Evolutionary conservation across 129 eudicot genomes (phyloP).

Genomic region (Tagetes erecta): DNA sequence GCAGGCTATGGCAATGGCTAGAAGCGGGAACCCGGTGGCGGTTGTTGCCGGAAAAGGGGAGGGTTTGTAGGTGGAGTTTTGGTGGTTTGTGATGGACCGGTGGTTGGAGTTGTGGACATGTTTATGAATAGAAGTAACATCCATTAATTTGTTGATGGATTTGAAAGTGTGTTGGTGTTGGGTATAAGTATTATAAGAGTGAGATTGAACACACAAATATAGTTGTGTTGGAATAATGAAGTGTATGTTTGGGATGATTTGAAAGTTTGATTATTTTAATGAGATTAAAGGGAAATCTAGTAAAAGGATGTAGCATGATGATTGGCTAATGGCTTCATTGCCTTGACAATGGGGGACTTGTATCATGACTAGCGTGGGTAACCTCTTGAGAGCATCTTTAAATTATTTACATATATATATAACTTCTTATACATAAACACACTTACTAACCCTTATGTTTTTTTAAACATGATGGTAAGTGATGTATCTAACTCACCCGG

Average conservation of each 20-base stretch:
- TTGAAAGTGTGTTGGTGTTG: background rate
- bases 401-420: background rate
- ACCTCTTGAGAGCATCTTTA: conserved; percentile 35
- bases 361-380: conserved; percentile 44
- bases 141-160: conserved; percentile 33
- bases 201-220: background rate
- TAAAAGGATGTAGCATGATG: conserved; percentile 30
- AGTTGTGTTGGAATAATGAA: conserved; percentile 19
- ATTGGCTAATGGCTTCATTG: conserved; percentile 40
- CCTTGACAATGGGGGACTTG: conserved; percentile 34
- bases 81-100: conserved; percentile 48
- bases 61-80: conserved; percentile 35
- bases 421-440: no score
- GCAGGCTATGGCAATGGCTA: conserved; percentile 63
- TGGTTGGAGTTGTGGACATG: conserved; percentile 31
- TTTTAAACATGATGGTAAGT: no score
- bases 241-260: conserved; percentile 27
- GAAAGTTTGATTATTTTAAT: conserved; percentile 31
- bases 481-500: no score
- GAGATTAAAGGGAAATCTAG: conserved; percentile 34
- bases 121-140: conserved; percentile 25
- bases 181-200: background rate
- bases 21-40: conserved; percentile 62
- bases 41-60: conserved; percentile 35
- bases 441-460: no score